phyloP scores from a whole-genome alignment of 2,329 filamentous ascomycete genomes.

The Xylaria sp. region DNA sequence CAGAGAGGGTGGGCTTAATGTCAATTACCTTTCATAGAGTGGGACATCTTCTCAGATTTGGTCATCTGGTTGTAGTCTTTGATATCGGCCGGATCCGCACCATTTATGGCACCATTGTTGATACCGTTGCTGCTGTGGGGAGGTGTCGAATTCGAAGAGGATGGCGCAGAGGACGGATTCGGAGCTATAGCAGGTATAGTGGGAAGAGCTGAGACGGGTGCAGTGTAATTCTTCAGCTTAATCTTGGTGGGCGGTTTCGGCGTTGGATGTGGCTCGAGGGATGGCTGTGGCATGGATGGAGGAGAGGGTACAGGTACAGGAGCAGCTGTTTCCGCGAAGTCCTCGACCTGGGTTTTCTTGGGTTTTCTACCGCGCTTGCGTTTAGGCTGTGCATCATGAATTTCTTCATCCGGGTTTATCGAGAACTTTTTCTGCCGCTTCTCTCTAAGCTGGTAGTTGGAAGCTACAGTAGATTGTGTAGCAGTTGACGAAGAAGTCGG shows the following conservation, averaged over 20 bases:
- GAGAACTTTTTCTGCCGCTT: constrained; percentile 66
- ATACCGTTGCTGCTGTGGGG: constrained; percentile 33
- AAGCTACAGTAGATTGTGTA: constrained; percentile 60
- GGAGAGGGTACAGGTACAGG: constrained; percentile 29
- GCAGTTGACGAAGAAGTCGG: constrained; percentile 64
- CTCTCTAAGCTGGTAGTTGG: constrained; percentile 63
- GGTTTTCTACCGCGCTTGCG: constrained; percentile 47
- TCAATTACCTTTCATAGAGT: constrained; percentile 70
- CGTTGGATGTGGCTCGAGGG: constrained; percentile 26
- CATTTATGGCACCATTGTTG: constrained; percentile 43
- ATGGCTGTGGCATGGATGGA: constrained; percentile 26
- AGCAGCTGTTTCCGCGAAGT: constrained; percentile 32
- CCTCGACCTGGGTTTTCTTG: constrained; percentile 45
- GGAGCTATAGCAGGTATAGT: constrained; percentile 33
- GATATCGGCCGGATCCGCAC: constrained; percentile 51
- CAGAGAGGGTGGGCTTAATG: background rate
- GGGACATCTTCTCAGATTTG: constrained; percentile 74
- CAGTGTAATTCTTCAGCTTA: constrained; percentile 51
- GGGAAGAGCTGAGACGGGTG: constrained; percentile 24
- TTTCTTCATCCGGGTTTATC: constrained; percentile 58
- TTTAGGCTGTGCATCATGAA: constrained; percentile 47
- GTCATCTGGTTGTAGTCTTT: constrained; percentile 71
- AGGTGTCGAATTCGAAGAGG: constrained; percentile 35
- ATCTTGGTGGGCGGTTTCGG: constrained; percentile 47
- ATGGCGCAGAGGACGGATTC: constrained; percentile 40